Evolutionary conservation across 2,329 filamentous ascomycete genomes (phyloP).

Genomic region (Cadophora gregata): DNA sequence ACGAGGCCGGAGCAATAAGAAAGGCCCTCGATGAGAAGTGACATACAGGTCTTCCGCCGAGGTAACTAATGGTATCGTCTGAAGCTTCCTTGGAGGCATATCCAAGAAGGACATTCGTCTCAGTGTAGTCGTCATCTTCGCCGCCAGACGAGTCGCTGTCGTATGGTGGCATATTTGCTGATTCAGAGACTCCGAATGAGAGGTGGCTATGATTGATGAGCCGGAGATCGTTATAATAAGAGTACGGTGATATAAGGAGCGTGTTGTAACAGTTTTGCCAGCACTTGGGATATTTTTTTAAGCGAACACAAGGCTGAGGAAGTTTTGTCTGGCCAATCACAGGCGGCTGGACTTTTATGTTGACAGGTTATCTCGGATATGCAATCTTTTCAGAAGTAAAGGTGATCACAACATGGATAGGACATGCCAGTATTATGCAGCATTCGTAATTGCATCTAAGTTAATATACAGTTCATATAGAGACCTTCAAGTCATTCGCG

Average conservation of each 20-base stretch:
- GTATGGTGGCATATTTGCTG: constrained; percentile 69
- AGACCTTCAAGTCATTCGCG: constrained; percentile 11
- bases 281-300: constrained; percentile 22
- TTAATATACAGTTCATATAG: constrained; percentile 15
- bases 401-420: background rate
- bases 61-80: constrained; percentile 83
- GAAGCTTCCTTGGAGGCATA: constrained; percentile 79
- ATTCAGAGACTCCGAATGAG: background rate
- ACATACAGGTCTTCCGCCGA: constrained; percentile 85
- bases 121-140: constrained; percentile 70
- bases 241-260: background rate
- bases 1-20: background rate
- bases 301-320: constrained; percentile 35
- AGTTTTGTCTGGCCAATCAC: constrained; percentile 16
- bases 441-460: background rate
- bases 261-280: background rate
- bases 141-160: constrained; percentile 84
- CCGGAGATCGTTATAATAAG: background rate
- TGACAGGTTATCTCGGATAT: background rate
- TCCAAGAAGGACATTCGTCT: constrained; percentile 88
- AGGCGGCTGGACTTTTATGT: background rate
- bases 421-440: background rate
- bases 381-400: background rate
- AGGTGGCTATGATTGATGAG: background rate
- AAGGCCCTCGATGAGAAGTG: background rate